Evolutionary conservation across 139 green algal species (phyloP).

Genomic region (Dunaliella sp.): DNA sequence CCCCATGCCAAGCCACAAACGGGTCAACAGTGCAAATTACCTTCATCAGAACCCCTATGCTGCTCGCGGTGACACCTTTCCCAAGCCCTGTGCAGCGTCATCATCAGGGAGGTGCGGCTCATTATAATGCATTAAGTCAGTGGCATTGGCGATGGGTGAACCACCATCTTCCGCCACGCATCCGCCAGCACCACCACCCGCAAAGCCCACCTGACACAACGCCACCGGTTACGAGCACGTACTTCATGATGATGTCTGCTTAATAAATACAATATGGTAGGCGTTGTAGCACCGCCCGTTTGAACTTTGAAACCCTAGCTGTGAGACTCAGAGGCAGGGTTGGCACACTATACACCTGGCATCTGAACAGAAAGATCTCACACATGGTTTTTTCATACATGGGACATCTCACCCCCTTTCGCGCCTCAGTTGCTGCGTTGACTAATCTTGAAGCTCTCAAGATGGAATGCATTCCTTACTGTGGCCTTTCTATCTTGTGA

Average conservation of each 20-base stretch:
- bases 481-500: too few relatives aligned
- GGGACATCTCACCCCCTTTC: neutral
- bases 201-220: too few relatives aligned
- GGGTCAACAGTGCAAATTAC: too few relatives aligned
- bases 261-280: neutral
- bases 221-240: conserved; percentile 94
- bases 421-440: neutral
- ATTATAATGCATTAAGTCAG: too few relatives aligned
- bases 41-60: conserved; percentile 94
- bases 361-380: neutral
- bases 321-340: neutral
- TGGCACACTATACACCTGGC: too few relatives aligned
- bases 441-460: neutral
- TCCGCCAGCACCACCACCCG: too few relatives aligned
- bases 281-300: neutral
- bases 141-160: too few relatives aligned
- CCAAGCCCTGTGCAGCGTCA: conserved; percentile 90
- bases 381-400: neutral
- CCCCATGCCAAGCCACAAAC: too few relatives aligned
- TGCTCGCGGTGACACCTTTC: conserved; percentile 96
- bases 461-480: neutral
- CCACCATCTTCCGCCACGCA: too few relatives aligned
- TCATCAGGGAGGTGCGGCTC: too few relatives aligned
- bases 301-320: neutral
- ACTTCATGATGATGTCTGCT: conserved; percentile 79